A percentile compares a stretch with the other conserved stretches of the same genome.
phyloP scores from a whole-genome alignment of 768 basidiomycete genomes.

The Crucibulum laeve region DNA sequence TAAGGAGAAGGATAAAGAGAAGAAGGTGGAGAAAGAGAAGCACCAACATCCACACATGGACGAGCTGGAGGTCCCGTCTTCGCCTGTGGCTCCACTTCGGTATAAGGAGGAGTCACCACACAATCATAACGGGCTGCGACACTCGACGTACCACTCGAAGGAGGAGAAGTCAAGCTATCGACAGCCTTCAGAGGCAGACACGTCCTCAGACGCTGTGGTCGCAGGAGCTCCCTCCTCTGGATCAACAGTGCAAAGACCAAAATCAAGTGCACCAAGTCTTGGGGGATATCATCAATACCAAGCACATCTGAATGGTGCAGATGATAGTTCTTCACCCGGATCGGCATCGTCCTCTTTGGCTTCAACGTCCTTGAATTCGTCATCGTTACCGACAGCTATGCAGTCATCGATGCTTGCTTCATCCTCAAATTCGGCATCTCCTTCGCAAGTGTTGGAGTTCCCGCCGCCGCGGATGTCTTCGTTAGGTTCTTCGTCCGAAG shows the following conservation, averaged over 20 bases:
- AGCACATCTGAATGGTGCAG: conserved; percentile 18
- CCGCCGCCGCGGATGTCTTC: conserved; percentile 22
- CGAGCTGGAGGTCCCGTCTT: not conserved
- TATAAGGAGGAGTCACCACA: too few species aligned
- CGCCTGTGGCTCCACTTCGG: too few species aligned
- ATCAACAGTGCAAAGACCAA: conserved; percentile 7
- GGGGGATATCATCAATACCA: conserved; percentile 10
- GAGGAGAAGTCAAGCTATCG: too few species aligned
- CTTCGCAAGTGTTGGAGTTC: conserved; percentile 10
- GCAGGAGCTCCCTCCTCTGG: not conserved
- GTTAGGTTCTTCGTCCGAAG: conserved; percentile 9
- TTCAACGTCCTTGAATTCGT: conserved; percentile 11
- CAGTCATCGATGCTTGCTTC: conserved; percentile 8
- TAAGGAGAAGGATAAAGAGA: conserved; percentile 2
- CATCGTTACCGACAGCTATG: too few species aligned
- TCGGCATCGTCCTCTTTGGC: conserved; percentile 16
- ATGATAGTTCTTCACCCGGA: conserved; percentile 19
- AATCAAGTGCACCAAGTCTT: conserved; percentile 10
- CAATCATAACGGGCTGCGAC: too few species aligned
- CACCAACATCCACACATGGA: not conserved
- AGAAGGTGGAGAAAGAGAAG: conserved; percentile 6
- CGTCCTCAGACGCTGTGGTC: not conserved
- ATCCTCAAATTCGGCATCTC: conserved; percentile 12
- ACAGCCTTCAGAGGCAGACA: too few species aligned
- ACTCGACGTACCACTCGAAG: too few species aligned